Evolutionary conservation across 495 filamentous ascomycete species (phyloP).

Genomic region (Aspergillus avenaceus): DNA sequence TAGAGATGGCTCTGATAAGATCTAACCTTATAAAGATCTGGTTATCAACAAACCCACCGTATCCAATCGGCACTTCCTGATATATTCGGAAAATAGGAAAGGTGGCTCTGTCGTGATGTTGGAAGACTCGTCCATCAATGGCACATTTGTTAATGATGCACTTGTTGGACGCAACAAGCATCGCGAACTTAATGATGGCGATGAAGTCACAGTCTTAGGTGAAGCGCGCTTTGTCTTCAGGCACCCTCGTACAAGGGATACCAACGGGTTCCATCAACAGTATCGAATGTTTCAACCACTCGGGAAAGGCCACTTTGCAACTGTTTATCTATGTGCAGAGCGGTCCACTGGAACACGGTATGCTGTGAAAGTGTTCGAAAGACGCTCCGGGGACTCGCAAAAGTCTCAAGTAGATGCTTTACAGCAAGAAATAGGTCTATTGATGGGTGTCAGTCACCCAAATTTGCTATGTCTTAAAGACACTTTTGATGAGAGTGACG

Average conservation of each 20-base stretch:
- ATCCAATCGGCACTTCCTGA: constrained; percentile 91
- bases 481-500: constrained; percentile 87
- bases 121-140: constrained; percentile 93
- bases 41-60: constrained; percentile 74
- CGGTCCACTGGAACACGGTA: constrained; percentile 76
- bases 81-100: constrained; percentile 83
- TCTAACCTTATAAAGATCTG: constrained; percentile 57
- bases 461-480: constrained; percentile 93
- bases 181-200: constrained; percentile 79
- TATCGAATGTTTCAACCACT: constrained; percentile 82
- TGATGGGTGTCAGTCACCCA: constrained; percentile 96
- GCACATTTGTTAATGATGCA: constrained; percentile 91
- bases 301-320: constrained; percentile 95
- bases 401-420: constrained; percentile 76
- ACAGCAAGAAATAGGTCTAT: constrained; percentile 91
- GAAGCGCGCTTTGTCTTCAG: constrained; percentile 84
- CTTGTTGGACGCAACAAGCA: constrained; percentile 88
- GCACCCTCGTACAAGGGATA: constrained; percentile 72
- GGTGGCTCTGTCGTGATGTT: constrained; percentile 77
- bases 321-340: constrained; percentile 88
- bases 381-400: constrained; percentile 71
- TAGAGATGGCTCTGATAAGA: not conserved
- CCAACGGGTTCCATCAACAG: constrained; percentile 78
- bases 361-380: constrained; percentile 93
- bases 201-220: constrained; percentile 82